Evolutionary conservation across 331 rosid genomes (phyloP).

Genomic region (Rosa hybrid): DNA sequence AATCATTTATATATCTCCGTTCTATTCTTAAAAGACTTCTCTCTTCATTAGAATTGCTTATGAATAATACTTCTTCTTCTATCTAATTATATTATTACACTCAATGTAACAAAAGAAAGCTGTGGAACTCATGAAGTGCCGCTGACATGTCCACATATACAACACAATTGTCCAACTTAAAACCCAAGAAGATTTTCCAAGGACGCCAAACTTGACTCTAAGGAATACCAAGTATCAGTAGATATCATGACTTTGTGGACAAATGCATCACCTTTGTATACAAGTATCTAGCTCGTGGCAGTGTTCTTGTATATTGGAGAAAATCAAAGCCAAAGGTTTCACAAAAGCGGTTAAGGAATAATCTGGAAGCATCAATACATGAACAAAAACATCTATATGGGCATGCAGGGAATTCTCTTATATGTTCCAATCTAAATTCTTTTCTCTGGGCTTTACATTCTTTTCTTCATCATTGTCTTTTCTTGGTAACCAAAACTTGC

Average conservation of each 20-base stretch:
- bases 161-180: not conserved
- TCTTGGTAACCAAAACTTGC: not conserved
- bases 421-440: not conserved
- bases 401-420: not conserved
- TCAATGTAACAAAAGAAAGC: not conserved
- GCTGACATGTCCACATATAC: not conserved
- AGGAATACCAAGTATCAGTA: not conserved
- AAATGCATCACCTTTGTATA: not conserved
- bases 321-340: not conserved
- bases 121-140: not conserved
- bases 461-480: not conserved
- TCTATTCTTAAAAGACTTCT: not conserved
- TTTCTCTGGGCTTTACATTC: not conserved
- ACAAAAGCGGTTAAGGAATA: not conserved
- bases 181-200: not conserved
- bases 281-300: not conserved
- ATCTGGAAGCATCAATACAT: not conserved
- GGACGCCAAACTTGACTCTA: not conserved
- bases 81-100: not conserved
- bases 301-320: not conserved
- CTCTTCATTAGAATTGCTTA: not conserved
- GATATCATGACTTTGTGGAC: not conserved
- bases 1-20: not conserved
- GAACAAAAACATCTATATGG: not conserved
- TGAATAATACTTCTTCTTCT: not conserved